Percentiles rank a stretch among this genome's conserved stretches.
phyloP scores from a whole-genome alignment of 495 filamentous ascomycete species.

The Lasiosphaeria ovina region DNA sequence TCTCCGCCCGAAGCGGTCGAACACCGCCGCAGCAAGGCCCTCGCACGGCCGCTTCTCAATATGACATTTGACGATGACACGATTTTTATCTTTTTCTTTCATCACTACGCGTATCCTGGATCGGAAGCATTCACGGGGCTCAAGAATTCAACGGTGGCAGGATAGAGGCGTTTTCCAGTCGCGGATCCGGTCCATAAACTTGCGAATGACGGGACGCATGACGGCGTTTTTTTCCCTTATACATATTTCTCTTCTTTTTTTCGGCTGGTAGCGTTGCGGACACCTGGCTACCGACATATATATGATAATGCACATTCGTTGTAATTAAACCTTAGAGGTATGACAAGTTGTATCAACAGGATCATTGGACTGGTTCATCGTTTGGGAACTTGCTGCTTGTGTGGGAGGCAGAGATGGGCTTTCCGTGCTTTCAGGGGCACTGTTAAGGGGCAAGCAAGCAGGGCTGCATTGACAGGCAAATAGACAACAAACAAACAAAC shows the following conservation, averaged over 20 bases:
- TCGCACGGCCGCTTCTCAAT: conserved; percentile 31
- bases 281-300: background rate
- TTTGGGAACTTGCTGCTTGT: no score
- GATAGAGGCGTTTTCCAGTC: background rate
- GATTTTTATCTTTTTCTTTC: conserved; percentile 17
- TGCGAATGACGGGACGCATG: background rate
- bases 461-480: no score
- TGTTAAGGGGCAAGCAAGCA: background rate
- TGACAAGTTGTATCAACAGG: conserved; percentile 5
- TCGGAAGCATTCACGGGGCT: background rate
- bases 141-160: background rate
- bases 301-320: conserved; percentile 10
- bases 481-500: no score
- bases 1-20: conserved; percentile 55
- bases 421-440: no score
- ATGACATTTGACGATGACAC: conserved; percentile 30
- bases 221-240: conserved; percentile 1
- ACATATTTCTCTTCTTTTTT: background rate
- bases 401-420: no score
- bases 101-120: background rate
- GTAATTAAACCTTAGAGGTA: conserved; percentile 22
- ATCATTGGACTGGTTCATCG: background rate
- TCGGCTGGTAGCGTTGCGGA: background rate
- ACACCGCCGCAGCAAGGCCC: conserved; percentile 21
- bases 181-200: background rate